These are phyloP conservation scores for Xylariaceae sp. DNA, from an alignment of 2,329 filamentous ascomycete species.

Conservation along the genomic window DNA sequence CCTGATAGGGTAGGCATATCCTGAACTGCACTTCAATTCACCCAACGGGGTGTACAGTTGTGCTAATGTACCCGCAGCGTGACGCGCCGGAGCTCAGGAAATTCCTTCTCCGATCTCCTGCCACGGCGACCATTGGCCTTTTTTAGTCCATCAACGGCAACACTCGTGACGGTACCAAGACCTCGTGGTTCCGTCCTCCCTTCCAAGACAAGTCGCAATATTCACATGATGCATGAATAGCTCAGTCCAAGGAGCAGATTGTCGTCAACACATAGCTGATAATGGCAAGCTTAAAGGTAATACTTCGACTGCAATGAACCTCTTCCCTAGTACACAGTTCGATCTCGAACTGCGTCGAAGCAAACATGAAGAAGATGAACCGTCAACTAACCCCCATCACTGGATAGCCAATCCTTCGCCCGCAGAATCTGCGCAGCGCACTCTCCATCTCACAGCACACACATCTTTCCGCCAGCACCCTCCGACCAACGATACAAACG, in stretches of 20 bases:
- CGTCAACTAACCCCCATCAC: slow-evolving; percentile 3
- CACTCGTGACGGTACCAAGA: slow-evolving; percentile 6
- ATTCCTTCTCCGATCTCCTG: slow-evolving; percentile 24
- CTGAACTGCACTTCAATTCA: too few species aligned
- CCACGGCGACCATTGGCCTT: slow-evolving; percentile 20
- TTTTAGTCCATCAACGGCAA: slow-evolving; percentile 12
- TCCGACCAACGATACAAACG: slow-evolving; percentile 10
- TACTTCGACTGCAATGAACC: slow-evolving; percentile 1
- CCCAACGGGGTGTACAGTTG: too few species aligned
- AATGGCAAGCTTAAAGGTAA: slow-evolving; percentile 27
- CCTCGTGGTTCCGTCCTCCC: neutral
- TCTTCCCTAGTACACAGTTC: neutral
- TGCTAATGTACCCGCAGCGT: too few species aligned
- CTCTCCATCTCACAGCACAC: slow-evolving; percentile 7
- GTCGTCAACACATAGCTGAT: slow-evolving; percentile 6
- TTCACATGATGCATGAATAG: slow-evolving; percentile 3
- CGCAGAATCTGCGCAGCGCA: slow-evolving; percentile 26
- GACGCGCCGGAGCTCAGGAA: slow-evolving; percentile 24
- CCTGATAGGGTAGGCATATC: too few species aligned
- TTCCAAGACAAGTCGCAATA: neutral
- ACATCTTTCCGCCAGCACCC: slow-evolving; percentile 2
- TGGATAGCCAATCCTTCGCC: slow-evolving; percentile 26
- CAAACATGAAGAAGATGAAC: neutral
- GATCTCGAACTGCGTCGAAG: neutral
- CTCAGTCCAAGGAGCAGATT: neutral